A percentile compares a stretch with the other conserved stretches of the same genome.
Conservation (phyloP, 2,329 filamentous ascomycete species). For the Fonsecaea pedrosoi region DNA sequence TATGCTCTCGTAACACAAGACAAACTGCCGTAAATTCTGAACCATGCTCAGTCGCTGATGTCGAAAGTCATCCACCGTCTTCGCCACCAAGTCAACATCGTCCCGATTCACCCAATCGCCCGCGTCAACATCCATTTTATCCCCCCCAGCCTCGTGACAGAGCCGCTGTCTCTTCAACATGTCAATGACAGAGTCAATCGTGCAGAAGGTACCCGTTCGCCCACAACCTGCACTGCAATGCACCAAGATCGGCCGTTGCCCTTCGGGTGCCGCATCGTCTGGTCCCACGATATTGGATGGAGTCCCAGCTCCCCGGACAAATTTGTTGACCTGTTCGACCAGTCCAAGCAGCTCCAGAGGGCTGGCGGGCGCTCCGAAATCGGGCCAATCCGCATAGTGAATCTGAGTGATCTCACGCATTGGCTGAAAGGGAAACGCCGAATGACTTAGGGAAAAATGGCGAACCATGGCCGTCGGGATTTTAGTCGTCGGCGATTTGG, state of each 20-base stretch:
- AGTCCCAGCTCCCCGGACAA: slow-evolving; percentile 52
- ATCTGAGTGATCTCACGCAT: slow-evolving; percentile 93
- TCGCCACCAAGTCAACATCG: slow-evolving; percentile 78
- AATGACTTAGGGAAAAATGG: slow-evolving; percentile 83
- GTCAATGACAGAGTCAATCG: slow-evolving; percentile 92
- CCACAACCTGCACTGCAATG: slow-evolving; percentile 97
- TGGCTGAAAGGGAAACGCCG: slow-evolving; percentile 77
- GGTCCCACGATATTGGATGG: slow-evolving; percentile 52
- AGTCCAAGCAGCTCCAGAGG: slow-evolving; percentile 84
- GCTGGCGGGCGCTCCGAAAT: slow-evolving; percentile 91
- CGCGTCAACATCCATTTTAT: slow-evolving; percentile 42
- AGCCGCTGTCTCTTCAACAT: slow-evolving; percentile 87
- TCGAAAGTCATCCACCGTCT: slow-evolving; percentile 89
- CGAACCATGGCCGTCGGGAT: slow-evolving; percentile 79
- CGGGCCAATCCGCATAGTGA: slow-evolving; percentile 95
- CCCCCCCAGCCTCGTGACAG: slow-evolving; percentile 38
- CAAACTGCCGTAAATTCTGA: slow-evolving; percentile 89
- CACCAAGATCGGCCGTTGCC: slow-evolving; percentile 77
- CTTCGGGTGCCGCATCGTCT: slow-evolving; percentile 64
- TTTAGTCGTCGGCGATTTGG: slow-evolving; percentile 53
- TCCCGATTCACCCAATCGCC: slow-evolving; percentile 72
- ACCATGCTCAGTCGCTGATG: slow-evolving; percentile 93
- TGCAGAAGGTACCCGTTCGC: slow-evolving; percentile 94
- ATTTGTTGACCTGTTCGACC: slow-evolving; percentile 84
- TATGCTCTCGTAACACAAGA: slow-evolving; percentile 94